Evolutionary conservation across 1,284 basidiomycete genomes (phyloP), one percentile per base, ranked within the genome.

Genomic region (Omphalotus olearius): DNA sequence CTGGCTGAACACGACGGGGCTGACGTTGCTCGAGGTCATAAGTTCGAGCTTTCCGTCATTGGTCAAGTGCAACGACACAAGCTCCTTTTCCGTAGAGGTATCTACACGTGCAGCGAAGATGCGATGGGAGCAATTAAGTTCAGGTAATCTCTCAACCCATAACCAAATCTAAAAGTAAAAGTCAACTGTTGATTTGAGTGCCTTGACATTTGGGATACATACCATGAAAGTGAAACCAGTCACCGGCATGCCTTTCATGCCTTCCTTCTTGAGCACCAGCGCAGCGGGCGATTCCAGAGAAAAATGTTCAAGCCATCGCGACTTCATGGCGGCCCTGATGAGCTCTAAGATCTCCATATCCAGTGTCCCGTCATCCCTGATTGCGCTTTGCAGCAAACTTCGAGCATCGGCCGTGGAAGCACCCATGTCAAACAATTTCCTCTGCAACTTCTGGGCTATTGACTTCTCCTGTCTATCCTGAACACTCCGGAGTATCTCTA

Each of bases 141-240:
- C 62, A 1, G 86, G 82, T 37, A 82, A 65, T 37, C 68, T 70
- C 53, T 85, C 83, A 14, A 88, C 69, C 74, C 81, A 83, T 2
- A 85, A 62, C 87, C 88, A 90, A 18, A 79, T 69, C 87, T 88
- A 47, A 4, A n/a, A 55, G 30, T 42, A 48, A 2, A 47, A 4
- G 20, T 33, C 23, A 54, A 45, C 10, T n/a, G n/a, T n/a, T n/a
- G n/a, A 48, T 13, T 9, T 25, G 30, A 47, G 47, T 44, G 44
- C 55, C 25, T 42, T 18, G 23, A 11, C 7, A 20, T 11, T 17
- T 14, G 35, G 30, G 38, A 38, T 23, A 40, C 68, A 46, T 53
- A 84, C 86, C 82, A 88, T 81, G 63, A 87, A 81, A 0, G 85
- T 84, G 58, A 88, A 80, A 0, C 87, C 87, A 5, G 74, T 66